phyloP scores from a whole-genome alignment of 1,284 basidiomycete species.

The Cutaneotrichosporon sp. region DNA sequence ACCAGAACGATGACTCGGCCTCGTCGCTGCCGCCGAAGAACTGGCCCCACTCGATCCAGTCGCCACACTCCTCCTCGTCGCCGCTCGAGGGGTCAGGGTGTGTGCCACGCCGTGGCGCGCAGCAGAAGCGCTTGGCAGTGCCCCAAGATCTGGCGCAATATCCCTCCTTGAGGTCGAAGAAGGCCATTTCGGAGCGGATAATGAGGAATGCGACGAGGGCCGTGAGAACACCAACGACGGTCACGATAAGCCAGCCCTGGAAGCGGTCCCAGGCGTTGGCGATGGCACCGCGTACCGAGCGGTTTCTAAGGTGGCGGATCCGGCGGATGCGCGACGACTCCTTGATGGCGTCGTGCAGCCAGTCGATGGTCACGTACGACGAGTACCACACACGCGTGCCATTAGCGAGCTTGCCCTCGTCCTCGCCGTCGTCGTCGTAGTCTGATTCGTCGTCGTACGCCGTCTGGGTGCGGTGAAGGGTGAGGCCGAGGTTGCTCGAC shows the following conservation, averaged over 20 bases:
- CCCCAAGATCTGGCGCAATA: conserved; percentile 74
- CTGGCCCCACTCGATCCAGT: conserved; percentile 75
- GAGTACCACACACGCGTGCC: conserved; percentile 91
- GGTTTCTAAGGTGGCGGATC: conserved; percentile 62
- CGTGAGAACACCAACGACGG: conserved; percentile 68
- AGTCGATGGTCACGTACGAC: conserved; percentile 63
- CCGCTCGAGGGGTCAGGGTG: conserved; percentile 27
- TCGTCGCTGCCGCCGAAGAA: conserved; percentile 31
- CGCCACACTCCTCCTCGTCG: conserved; percentile 60
- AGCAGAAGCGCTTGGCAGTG: conserved; percentile 80
- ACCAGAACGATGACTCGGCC: conserved; percentile 31
- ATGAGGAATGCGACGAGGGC: conserved; percentile 85
- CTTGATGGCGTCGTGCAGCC: conserved; percentile 91
- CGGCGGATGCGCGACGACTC: conserved; percentile 76
- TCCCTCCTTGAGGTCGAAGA: conserved; percentile 94
- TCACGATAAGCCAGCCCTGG: conserved; percentile 89
- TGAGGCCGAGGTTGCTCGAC: conserved; percentile 42
- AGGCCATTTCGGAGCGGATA: conserved; percentile 79
- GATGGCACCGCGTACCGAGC: conserved; percentile 70
- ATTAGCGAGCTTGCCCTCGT: conserved; percentile 64
- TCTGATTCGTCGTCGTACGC: conserved; percentile 30
- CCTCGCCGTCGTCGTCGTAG: conserved; percentile 49
- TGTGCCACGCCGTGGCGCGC: conserved; percentile 55
- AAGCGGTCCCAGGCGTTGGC: conserved; percentile 75
- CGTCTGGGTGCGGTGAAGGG: conserved; percentile 30